phyloP scores from a whole-genome alignment of 768 basidiomycete genomes.

The Sporobolomyces roseus region DNA sequence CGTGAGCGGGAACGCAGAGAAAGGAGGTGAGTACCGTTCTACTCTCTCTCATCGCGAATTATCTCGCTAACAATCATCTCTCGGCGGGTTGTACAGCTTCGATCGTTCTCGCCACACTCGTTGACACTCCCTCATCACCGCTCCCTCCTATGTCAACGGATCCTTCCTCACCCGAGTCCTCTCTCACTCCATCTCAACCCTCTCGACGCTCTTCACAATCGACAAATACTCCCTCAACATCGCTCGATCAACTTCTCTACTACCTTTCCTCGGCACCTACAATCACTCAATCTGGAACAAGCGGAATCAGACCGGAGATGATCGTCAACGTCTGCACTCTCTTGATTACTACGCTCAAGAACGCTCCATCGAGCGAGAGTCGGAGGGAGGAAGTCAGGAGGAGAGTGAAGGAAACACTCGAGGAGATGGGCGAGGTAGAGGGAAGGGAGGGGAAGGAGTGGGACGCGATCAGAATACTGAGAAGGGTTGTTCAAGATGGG shows the following conservation, averaged over 20 bases:
- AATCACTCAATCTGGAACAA: background rate
- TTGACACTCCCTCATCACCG: conserved; percentile 60
- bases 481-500: background rate
- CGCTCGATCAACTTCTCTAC: conserved; percentile 56
- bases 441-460: background rate
- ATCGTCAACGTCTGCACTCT: conserved; percentile 72
- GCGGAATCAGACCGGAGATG: conserved; percentile 57
- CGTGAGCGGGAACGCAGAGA: conserved; percentile 56
- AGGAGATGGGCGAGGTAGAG: background rate
- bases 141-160: conserved; percentile 52
- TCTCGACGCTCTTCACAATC: conserved; percentile 12
- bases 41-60: too few species aligned
- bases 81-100: conserved; percentile 52
- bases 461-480: conserved; percentile 38
- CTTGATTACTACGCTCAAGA: conserved; percentile 54
- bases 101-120: too few species aligned
- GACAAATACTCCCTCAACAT: conserved; percentile 49
- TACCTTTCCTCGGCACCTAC: conserved; percentile 56
- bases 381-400: conserved; percentile 45
- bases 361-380: conserved; percentile 46
- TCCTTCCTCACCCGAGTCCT: conserved; percentile 46
- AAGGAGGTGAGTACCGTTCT: conserved; percentile 66
- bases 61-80: too few species aligned
- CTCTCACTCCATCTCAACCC: conserved; percentile 52
- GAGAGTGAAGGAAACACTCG: conserved; percentile 48